Evolutionary conservation across 2,329 filamentous ascomycete species (phyloP), one percentile per base, ranked within the genome.

Genomic region (Colletotrichum zoysiae): DNA sequence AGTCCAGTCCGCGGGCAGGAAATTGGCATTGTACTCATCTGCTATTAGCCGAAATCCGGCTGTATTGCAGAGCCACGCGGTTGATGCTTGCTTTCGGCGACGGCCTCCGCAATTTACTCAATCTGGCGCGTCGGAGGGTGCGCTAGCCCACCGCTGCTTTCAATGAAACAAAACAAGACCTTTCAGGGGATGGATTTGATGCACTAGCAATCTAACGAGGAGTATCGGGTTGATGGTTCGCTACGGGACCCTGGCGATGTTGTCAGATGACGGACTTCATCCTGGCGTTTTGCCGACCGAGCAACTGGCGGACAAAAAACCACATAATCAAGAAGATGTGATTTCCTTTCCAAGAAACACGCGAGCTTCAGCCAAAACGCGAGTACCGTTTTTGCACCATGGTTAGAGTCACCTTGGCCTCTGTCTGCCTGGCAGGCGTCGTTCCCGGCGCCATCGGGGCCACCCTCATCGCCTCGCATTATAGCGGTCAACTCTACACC

Each of bases 401-500:
- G 64, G 46, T 23, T 16, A 53, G 8, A 16, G 12, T 20, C 3
- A 1, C n/a, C 20, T 30, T 26, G 2, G 35, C 26, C 8, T 11
- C 42, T 4, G 30, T 42, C 20, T 61, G 42, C 35, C 16, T 46
- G 9, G 33, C 44, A 7, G 40, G n/a, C n/a, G n/a, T 20, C n/a
- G 11, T 48, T 16, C 35, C 11, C 11, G 33, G n/a, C 5, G 62
- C n/a, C 9, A 14, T 60, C 8, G 55, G 44, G 23, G 62, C 62
- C 2, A 82, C 76, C 23, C 76, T 84, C 20, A 74, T 83, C 4
- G 82, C 78, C 40, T 81, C 82, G 2, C 82, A 83, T 67, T 84
- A 82, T 72, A 82, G 79, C 23, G 81, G 82, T 55, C 80, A 80
- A 67, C 76, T 84, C 56, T 83, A 79, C 75, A 79, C 80, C 6